Evolutionary conservation across 1,284 basidiomycete genomes (phyloP).

Genomic region (Salmacisia buchloeana): DNA sequence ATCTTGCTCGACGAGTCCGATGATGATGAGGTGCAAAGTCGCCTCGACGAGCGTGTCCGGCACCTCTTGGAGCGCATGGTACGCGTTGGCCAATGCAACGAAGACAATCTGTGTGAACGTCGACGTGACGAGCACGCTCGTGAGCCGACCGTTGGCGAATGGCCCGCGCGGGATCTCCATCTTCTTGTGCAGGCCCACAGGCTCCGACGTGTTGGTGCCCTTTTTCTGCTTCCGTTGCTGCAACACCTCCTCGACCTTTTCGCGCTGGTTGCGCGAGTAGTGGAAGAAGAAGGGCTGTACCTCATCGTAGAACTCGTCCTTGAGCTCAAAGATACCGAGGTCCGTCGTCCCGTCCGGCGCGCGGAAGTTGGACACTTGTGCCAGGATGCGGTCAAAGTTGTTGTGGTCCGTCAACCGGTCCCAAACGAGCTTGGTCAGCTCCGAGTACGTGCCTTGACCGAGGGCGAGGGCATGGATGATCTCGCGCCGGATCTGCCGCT

Average conservation of each 20-base stretch:
- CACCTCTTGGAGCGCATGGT: constrained; percentile 19
- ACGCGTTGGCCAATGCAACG: constrained; percentile 23
- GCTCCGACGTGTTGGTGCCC: constrained; percentile 52
- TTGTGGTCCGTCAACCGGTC: constrained; percentile 82
- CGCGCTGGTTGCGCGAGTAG: constrained; percentile 87
- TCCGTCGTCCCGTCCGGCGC: constrained; percentile 72
- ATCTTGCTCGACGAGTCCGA: constrained; percentile 33
- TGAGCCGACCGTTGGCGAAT: constrained; percentile 16
- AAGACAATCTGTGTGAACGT: constrained; percentile 32
- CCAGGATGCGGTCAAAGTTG: constrained; percentile 74
- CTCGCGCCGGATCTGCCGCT: constrained; percentile 69
- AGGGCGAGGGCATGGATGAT: constrained; percentile 86
- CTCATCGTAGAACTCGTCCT: constrained; percentile 73
- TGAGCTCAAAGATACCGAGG: constrained; percentile 79
- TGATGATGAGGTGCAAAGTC: constrained; percentile 60
- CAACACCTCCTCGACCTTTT: constrained; percentile 81
- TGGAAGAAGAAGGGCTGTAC: constrained; percentile 96
- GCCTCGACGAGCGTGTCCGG: constrained; percentile 81
- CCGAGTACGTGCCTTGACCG: constrained; percentile 81
- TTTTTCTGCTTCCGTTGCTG: constrained; percentile 66
- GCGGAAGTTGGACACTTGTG: constrained; percentile 74
- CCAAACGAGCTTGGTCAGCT: constrained; percentile 82
- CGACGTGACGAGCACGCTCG: constrained; percentile 21
- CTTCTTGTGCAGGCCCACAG: constrained; percentile 17
- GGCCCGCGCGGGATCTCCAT: constrained; percentile 16